Percentiles rank a stretch among this genome's conserved stretches.
These are phyloP conservation scores for Heterobasidion annosum DNA, from an alignment of 1,284 basidiomycete species.

Conservation along the genomic window DNA sequence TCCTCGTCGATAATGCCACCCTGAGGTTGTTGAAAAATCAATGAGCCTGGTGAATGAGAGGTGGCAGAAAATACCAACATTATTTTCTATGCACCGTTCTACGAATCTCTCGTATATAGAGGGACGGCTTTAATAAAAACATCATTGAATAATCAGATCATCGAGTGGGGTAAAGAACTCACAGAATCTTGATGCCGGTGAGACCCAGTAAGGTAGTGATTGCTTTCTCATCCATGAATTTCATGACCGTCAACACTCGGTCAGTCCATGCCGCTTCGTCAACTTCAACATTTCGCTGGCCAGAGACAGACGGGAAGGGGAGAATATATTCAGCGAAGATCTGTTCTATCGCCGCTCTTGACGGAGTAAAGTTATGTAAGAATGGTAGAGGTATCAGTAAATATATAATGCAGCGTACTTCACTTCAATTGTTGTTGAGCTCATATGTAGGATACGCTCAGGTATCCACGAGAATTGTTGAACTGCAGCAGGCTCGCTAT, in stretches of 20 bases:
- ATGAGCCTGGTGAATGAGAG: not conserved
- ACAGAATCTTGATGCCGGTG: slow-evolving; percentile 55
- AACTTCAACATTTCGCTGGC: slow-evolving; percentile 49
- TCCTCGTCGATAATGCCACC: slow-evolving; percentile 81
- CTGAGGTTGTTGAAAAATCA: slow-evolving; percentile 26
- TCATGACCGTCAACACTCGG: slow-evolving; percentile 69
- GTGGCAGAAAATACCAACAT: slow-evolving; percentile 41
- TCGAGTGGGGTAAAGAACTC: slow-evolving; percentile 18
- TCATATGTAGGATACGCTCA: slow-evolving; percentile 53
- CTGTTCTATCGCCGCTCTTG: slow-evolving; percentile 51
- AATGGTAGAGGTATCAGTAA: not conserved
- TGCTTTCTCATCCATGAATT: slow-evolving; percentile 54
- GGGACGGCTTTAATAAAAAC: slow-evolving; percentile 43
- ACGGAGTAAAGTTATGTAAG: slow-evolving; percentile 1
- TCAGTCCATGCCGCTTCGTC: slow-evolving; percentile 85
- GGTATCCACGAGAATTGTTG: slow-evolving; percentile 95
- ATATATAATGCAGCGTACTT: slow-evolving; percentile 33
- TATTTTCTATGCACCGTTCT: slow-evolving; percentile 66
- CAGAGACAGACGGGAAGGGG: slow-evolving; percentile 56
- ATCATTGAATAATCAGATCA: not conserved
- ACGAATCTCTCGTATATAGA: slow-evolving; percentile 58
- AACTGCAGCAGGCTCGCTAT: slow-evolving; percentile 64
- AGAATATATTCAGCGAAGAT: slow-evolving; percentile 71
- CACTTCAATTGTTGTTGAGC: slow-evolving; percentile 41
- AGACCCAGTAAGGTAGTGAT: slow-evolving; percentile 52